A percentile compares a stretch with the other conserved stretches of the same genome.
Evolutionary conservation across 495 filamentous ascomycete genomes (phyloP).

Genomic region (Hypoxylon fuscum): DNA sequence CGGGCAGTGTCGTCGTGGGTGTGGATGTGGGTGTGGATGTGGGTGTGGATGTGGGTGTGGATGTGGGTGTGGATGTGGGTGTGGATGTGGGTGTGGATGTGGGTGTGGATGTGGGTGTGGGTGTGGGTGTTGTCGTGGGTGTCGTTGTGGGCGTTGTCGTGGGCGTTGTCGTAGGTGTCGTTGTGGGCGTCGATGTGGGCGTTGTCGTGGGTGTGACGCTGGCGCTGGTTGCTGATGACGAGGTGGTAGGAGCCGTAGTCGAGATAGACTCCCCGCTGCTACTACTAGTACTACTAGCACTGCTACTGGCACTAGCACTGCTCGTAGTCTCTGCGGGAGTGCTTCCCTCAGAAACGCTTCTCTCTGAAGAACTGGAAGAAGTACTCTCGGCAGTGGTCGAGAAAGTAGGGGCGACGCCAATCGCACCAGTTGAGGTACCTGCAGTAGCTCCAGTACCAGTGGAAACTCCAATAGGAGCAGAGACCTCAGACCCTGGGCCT

Average conservation of each 20-base stretch:
- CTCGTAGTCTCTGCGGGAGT: conserved; percentile 18
- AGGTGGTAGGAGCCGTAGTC: neutral
- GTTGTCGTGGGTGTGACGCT: conserved; percentile 10
- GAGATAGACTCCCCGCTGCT: conserved; percentile 17
- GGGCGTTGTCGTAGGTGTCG: too few species aligned
- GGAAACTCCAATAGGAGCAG: conserved; percentile 19
- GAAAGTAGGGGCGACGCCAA: conserved; percentile 27
- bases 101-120: conserved; percentile 6
- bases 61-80: too few species aligned
- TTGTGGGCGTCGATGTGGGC: too few species aligned
- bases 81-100: too few species aligned
- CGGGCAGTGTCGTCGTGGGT: conserved; percentile 7
- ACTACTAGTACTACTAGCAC: neutral
- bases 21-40: too few species aligned
- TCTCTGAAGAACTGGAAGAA: conserved; percentile 20
- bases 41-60: conserved; percentile 2
- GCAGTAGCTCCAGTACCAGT: conserved; percentile 39
- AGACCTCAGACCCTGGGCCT: conserved; percentile 29
- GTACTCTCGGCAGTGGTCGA: conserved; percentile 19
- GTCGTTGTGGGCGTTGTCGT: too few species aligned
- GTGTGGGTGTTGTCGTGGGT: neutral
- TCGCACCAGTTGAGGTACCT: conserved; percentile 34
- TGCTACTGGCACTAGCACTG: neutral
- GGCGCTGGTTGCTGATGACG: conserved; percentile 10
- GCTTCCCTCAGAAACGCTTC: conserved; percentile 8